phyloP scores from a whole-genome alignment of 495 filamentous ascomycete genomes.

The Penicillium ucsense region DNA sequence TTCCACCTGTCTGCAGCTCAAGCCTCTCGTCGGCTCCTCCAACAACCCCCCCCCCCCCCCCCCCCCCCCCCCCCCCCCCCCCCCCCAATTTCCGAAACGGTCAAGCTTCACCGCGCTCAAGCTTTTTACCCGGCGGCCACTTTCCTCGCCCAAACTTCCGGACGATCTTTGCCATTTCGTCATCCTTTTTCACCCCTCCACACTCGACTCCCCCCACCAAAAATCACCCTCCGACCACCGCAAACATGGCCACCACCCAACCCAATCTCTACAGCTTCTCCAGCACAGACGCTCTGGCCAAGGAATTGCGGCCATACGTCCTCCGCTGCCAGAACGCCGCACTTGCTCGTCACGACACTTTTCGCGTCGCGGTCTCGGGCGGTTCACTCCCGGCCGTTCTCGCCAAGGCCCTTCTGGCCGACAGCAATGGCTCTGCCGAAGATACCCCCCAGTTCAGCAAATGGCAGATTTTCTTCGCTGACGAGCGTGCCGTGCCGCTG shows the following conservation, averaged over 20 bases:
- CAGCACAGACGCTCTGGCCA: slow-evolving; percentile 55
- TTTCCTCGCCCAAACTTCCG: too few relatives aligned
- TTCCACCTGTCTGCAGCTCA: too few relatives aligned
- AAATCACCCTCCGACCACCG: not conserved
- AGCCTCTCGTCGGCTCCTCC: too few relatives aligned
- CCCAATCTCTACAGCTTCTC: slow-evolving; percentile 81
- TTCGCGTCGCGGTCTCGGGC: slow-evolving; percentile 89
- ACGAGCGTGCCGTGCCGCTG: slow-evolving; percentile 89
- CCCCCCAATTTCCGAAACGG: too few relatives aligned
- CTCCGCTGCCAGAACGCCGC: slow-evolving; percentile 69
- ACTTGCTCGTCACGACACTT: slow-evolving; percentile 65
- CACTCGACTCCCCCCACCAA: not conserved
- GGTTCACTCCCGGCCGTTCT: slow-evolving; percentile 86
- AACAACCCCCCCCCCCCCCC: too few relatives aligned
- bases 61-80: too few relatives aligned
- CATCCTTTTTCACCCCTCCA: not conserved
- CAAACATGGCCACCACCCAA: slow-evolving; percentile 39
- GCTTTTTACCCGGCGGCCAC: too few relatives aligned
- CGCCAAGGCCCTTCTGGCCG: slow-evolving; percentile 65
- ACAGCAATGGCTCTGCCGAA: slow-evolving; percentile 43
- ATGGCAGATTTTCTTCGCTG: slow-evolving; percentile 98
- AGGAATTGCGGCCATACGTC: slow-evolving; percentile 69
- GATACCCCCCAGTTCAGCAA: slow-evolving; percentile 66
- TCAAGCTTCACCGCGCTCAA: too few relatives aligned
- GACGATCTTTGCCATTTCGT: too few relatives aligned